phyloP scores from a whole-genome alignment of 192 early-diverging fungal species.

The Coemansia sp. region DNA sequence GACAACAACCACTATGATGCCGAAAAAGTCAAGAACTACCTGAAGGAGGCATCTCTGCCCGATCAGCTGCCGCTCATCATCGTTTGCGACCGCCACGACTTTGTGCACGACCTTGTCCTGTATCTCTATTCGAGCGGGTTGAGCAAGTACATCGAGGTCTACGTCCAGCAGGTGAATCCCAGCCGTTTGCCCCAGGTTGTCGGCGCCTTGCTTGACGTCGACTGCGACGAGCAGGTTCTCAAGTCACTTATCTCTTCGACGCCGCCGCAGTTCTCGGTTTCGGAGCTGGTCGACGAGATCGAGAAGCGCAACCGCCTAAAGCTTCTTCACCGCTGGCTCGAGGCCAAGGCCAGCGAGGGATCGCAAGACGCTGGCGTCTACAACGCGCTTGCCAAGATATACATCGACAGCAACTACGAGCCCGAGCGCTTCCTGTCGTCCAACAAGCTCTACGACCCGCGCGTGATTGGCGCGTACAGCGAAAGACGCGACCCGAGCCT shows the following conservation, averaged over 20 bases:
- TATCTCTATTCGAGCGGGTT: constrained; percentile 93
- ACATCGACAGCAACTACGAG: constrained; percentile 99
- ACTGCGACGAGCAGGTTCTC: constrained; percentile 93
- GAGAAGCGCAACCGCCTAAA: constrained; percentile 98
- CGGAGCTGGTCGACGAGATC: constrained; percentile 80
- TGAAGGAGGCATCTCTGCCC: constrained; percentile 93
- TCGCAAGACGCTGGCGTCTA: constrained; percentile 87
- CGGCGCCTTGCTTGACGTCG: constrained; percentile 96
- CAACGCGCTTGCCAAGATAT: constrained; percentile 98
- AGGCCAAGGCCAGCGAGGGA: constrained; percentile 82
- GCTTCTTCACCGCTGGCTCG: constrained; percentile 92
- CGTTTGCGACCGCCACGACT: constrained; percentile 96
- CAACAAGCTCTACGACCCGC: constrained; percentile 79
- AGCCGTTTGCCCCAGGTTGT: constrained; percentile 90
- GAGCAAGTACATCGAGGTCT: constrained; percentile 96
- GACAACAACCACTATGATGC: constrained; percentile 96
- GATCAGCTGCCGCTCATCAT: constrained; percentile 98
- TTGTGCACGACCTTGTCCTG: constrained; percentile 95
- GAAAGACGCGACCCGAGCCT: constrained; percentile 97
- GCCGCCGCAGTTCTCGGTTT: constrained; percentile 77
- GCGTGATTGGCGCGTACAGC: constrained; percentile 96
- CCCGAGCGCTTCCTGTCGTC: constrained; percentile 87
- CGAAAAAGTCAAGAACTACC: constrained; percentile 98
- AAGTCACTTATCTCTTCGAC: constrained; percentile 85
- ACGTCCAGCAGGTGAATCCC: constrained; percentile 99